These are phyloP conservation scores for Phanerochaete sordida DNA, from an alignment of 768 basidiomycete genomes.

Conservation along the genomic window DNA sequence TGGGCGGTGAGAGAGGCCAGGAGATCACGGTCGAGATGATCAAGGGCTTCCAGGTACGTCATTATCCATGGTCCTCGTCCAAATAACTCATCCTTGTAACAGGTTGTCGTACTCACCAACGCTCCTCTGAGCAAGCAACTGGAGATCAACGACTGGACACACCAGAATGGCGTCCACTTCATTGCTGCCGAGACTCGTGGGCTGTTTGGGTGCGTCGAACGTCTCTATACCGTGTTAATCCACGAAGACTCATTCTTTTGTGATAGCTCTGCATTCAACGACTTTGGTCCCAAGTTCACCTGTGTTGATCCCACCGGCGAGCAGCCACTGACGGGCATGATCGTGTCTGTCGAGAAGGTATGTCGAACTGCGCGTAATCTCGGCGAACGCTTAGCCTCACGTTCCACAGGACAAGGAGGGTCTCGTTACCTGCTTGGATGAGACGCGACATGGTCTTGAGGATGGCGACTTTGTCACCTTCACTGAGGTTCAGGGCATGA, in stretches of 20 bases:
- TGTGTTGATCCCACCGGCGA: slow-evolving; percentile 99
- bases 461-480: slow-evolving; percentile 98
- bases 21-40: slow-evolving; percentile 78
- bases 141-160: slow-evolving; percentile 96
- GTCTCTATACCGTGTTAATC: neutral
- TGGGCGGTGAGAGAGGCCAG: slow-evolving; percentile 76
- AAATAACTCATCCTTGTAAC: slow-evolving; percentile 4
- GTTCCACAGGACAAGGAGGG: slow-evolving; percentile 69
- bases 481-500: slow-evolving; percentile 93
- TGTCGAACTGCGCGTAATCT: neutral
- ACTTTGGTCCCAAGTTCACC: slow-evolving; percentile 92
- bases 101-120: slow-evolving; percentile 91
- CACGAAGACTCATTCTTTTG: neutral
- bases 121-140: slow-evolving; percentile 76
- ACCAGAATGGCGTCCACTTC: slow-evolving; percentile 85
- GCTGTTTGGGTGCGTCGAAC: slow-evolving; percentile 75
- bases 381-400: neutral
- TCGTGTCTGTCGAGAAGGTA: slow-evolving; percentile 90
- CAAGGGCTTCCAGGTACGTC: slow-evolving; percentile 82
- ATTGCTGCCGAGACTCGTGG: slow-evolving; percentile 89
- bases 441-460: slow-evolving; percentile 96
- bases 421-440: slow-evolving; percentile 95
- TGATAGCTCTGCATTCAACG: slow-evolving; percentile 86
- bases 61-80: neutral
- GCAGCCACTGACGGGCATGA: slow-evolving; percentile 90